Evolutionary conservation across 2,329 filamentous ascomycete genomes (phyloP), one percentile per base, ranked within the genome.

Genomic region (Aureobasidium mangrovei): DNA sequence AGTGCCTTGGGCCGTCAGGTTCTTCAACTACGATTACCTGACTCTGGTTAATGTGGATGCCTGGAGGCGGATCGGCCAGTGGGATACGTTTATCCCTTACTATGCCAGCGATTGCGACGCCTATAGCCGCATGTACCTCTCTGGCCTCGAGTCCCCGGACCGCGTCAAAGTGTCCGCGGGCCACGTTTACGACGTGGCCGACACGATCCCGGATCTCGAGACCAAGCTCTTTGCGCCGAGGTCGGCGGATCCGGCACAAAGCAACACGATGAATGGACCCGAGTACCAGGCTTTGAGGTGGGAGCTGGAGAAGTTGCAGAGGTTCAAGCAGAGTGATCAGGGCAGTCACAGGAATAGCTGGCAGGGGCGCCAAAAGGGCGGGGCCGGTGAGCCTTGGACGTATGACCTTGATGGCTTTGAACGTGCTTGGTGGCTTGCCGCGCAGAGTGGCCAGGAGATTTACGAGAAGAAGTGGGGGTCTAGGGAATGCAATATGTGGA

Each of bases 1-100:
- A 9, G 39, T 40, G 7, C 64, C 67, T 49, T 82, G 79, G 79
- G 78, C 68, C 0, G 64, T 74, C 48, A 71, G 73, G n/a, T 79
- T 80, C 64, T 82, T 81, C 63, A 71, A 76, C 9, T 82, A 81
- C 65, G 79, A 83, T 62, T 75, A 77, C 58, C 69, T 83, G 2
- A 72, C 78, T 2, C 68, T 82, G 1, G 77, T 82, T 40, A 82
- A 83, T 60, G 75, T 75, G 8, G 68, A 64, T 6, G 74, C 77
- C 0, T 75, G 75, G 60, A 71, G 75, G 57, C 70, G 73, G 42
- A 70, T 81, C 6, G 73, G 79, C 24, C 77, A 72, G 0, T 83
- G 79, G 77, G 80, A 83, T 61, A 75, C 75, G 0, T 65, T 77
- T 55, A 81, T 83, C 39, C 77, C 79, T 0, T 82, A 76, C 60